These are phyloP conservation scores for Boletellus deceptivus DNA, from an alignment of 1,284 basidiomycete genomes.

Conservation along the genomic window DNA sequence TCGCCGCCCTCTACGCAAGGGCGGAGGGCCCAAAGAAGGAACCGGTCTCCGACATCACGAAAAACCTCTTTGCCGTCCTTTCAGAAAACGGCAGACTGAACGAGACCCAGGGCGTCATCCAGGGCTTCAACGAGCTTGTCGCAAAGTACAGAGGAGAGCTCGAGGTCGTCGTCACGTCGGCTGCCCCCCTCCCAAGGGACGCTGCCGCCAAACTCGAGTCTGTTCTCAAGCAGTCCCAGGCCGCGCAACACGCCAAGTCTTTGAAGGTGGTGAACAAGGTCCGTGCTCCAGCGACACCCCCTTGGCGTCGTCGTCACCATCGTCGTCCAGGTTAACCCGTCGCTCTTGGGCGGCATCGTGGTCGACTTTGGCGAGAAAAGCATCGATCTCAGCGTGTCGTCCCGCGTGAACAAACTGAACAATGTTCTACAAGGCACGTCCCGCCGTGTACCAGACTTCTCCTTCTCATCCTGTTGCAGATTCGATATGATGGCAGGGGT, in stretches of 20 bases:
- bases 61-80: constrained; percentile 89
- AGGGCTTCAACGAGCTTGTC: constrained; percentile 90
- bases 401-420: constrained; percentile 94
- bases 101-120: constrained; percentile 85
- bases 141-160: constrained; percentile 92
- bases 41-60: constrained; percentile 79
- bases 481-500: constrained; percentile 33
- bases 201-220: constrained; percentile 75
- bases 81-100: constrained; percentile 91
- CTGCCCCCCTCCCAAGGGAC: constrained; percentile 74
- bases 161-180: constrained; percentile 90
- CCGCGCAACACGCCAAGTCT: constrained; percentile 81
- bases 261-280: constrained; percentile 90
- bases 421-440: constrained; percentile 73
- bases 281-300: constrained; percentile 13
- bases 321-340: constrained; percentile 73
- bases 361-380: constrained; percentile 99
- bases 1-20: constrained; percentile 65
- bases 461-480: constrained; percentile 27
- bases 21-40: constrained; percentile 69
- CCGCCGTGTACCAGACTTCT: neutral
- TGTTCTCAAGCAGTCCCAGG: constrained; percentile 79
- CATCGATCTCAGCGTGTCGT: constrained; percentile 91
- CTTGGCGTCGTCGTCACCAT: constrained; percentile 5
- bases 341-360: constrained; percentile 84